phyloP scores from a whole-genome alignment of 345 rosid genomes.

The Nasturtium officinale region DNA sequence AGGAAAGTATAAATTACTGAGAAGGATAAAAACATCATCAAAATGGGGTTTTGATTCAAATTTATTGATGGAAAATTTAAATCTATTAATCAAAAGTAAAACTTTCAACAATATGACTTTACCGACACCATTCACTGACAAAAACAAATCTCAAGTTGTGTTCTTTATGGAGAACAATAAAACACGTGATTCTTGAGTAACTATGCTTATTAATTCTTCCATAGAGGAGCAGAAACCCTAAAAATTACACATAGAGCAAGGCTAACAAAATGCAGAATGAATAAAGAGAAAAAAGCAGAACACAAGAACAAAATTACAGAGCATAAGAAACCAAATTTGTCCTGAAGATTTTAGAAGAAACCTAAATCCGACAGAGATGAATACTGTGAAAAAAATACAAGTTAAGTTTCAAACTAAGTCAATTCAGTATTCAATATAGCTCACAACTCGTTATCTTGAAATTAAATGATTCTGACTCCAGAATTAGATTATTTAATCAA shows the following conservation, averaged over 20 bases:
- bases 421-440: background rate
- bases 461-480: background rate
- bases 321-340: background rate
- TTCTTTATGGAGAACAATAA: background rate
- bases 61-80: background rate
- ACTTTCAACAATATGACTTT: background rate
- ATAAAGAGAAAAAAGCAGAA: background rate
- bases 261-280: conserved; percentile 5
- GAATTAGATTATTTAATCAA: background rate
- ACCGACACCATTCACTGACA: background rate
- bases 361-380: background rate
- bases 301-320: background rate
- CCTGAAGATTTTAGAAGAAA: background rate
- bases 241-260: background rate
- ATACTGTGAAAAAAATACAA: background rate
- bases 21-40: background rate
- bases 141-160: background rate
- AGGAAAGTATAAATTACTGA: background rate
- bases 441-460: background rate
- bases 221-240: background rate
- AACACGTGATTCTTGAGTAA: background rate
- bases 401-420: background rate
- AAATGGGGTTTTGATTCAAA: background rate
- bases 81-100: background rate
- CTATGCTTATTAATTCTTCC: background rate